Evolutionary conservation across 2,329 filamentous ascomycete genomes (phyloP).

Genomic region (Colletotrichum tamarilloi): DNA sequence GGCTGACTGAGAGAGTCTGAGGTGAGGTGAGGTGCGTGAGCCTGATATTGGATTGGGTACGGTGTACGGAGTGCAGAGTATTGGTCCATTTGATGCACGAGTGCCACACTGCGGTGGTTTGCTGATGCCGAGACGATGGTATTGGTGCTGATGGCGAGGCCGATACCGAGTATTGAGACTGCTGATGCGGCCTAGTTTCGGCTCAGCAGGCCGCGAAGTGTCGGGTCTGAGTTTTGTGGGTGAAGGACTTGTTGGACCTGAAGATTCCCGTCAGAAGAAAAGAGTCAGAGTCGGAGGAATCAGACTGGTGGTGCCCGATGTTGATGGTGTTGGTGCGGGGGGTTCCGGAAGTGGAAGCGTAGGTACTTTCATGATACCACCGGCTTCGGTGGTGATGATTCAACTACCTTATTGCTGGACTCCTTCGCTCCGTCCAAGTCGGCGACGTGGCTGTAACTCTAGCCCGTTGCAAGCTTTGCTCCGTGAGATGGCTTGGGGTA

Average conservation of each 20-base stretch:
- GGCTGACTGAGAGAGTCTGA: constrained; percentile 19
- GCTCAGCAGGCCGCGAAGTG: constrained; percentile 1
- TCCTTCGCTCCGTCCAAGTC: neutral
- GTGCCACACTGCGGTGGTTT: neutral
- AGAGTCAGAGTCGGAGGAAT: neutral
- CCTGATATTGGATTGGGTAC: constrained; percentile 1
- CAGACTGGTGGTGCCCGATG: neutral
- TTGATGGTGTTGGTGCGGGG: constrained; percentile 10
- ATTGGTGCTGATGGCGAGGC: neutral
- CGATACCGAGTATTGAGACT: constrained; percentile 1
- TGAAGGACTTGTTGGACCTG: neutral
- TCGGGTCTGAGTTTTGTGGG: neutral
- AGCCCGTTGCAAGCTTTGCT: neutral
- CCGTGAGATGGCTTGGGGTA: neutral
- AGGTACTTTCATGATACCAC: constrained; percentile 7
- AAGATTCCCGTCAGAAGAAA: neutral
- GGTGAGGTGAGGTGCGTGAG: constrained; percentile 17
- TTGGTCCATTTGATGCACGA: neutral
- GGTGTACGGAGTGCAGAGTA: no score
- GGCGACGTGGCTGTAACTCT: constrained; percentile 4
- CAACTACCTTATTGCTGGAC: neutral
- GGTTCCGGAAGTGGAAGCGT: constrained; percentile 30
- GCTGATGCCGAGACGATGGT: neutral
- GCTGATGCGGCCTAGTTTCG: constrained; percentile 14
- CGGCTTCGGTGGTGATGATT: constrained; percentile 23